Base-by-base conservation (phyloP, 1,139 yeast genomes). In the Saccharomyces hybrid region DNA sequence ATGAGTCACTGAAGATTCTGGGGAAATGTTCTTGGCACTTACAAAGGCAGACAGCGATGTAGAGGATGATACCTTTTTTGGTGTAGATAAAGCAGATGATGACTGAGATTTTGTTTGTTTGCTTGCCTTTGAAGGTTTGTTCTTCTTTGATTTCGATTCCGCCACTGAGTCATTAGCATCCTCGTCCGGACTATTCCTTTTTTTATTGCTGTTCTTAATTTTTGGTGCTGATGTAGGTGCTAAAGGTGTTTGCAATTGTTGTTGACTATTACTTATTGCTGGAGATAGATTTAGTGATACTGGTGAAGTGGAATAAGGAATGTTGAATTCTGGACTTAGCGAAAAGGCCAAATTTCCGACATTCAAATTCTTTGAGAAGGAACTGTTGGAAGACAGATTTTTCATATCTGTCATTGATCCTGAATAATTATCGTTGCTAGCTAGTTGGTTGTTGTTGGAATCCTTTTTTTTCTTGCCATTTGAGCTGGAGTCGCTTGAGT, bases 291-390 rank as follows among this genome's bases (percentile, higher is more conserved):
- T 81, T 16, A 89, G 89, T 28, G 91, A 83, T 1, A 85, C 91
- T 1, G 93, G 93, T 26, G 91, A 89, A 31, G 85, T 78, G 47
- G 83, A 75, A 63, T 85, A 85, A 8, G 91, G 93, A 56, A 85
- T 84, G 53, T 68, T 65, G 50, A 65, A 66, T 34, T 67, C 71
- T 16, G 65, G 64, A 42, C 62, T 58, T 27, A 64, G 51, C 4
- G 68, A 56, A 50, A 64, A 64, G 34, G 34, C 34, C 34, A 31
- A 13, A 31, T 31, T 31, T 25, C 52, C 49, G 5, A 49, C 44
- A 13, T 51, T 25, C 2, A 50, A 38, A 31, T 44, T 31, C 6
- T 44, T 29, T 11, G 51, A 50, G 42, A 42, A 42, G n/a, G 48
- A 47, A 1, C 48, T 42, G 14, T 44, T 44, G 16, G 34, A 46